Evolutionary conservation across 1,139 yeast species (phyloP), one percentile per base, ranked within the genome.

Genomic region (Meyerozyma sp.): DNA sequence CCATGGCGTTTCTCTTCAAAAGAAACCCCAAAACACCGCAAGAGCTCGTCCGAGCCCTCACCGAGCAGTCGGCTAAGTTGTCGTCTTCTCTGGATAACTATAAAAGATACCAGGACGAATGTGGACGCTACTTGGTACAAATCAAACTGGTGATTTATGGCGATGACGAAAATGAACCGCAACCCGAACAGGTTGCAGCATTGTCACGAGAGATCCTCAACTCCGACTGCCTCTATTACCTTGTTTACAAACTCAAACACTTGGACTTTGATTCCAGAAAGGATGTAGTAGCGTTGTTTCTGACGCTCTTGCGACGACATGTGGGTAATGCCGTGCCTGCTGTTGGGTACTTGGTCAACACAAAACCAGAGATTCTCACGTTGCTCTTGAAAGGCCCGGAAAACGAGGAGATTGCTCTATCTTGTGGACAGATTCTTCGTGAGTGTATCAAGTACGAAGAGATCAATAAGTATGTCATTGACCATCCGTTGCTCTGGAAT

Each of bases 11-110:
- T 58, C 71, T 93, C 56, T 91, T 93, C 74, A 86, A 89, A 54
- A 76, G 96, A 58, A 87, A 84, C 59, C 96, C 95, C n/a, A 89
- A 89, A 63, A 83, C 96, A 2, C 95, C 97, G 1, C 80, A 77
- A 32, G 98, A 93, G 57, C 75, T 90, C 47, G 84, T 89, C 13
- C 75, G 88, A 45, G 81, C 82, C 11, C 72, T 90, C 49, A 79
- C 79, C 51, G 98, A 93, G 43, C 88, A 81, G 54, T 73, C 89
- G 14, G 63, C 73, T 32, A 84, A 87, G 57, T 70, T 86, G 34
- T 94, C 85, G 49, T 47, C 62, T 8, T 53, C 70, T 9, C 69
- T 68, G 43, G 89, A 82, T 49, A 75, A 73, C 49, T 73, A 72
- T 47, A 82, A 79, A 59, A 67, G 79, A 62, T 73, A 75, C 36